Conservation (phyloP, 169 alveolate species). For the Plasmodium coatneyi region DNA sequence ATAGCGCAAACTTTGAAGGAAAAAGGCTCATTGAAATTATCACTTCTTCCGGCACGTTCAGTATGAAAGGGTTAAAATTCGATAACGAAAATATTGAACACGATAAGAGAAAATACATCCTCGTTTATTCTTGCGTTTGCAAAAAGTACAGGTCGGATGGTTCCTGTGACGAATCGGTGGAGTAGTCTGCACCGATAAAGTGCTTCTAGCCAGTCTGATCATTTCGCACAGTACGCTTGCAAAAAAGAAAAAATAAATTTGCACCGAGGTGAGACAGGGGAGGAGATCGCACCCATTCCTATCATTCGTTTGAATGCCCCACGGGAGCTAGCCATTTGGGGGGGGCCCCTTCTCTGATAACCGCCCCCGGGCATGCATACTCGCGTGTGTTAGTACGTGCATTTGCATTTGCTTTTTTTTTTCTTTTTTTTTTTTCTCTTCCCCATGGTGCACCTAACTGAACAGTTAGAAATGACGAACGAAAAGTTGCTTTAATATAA, state of each 20-base stretch:
- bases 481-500: neutral
- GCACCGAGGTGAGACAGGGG: neutral
- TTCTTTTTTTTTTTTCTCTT: neutral
- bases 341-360: neutral
- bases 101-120: neutral
- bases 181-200: neutral
- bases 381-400: neutral
- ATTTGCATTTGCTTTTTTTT: neutral
- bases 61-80: neutral
- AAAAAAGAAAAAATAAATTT: neutral
- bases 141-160: conserved; percentile 19
- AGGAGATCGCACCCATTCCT: neutral
- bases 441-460: neutral
- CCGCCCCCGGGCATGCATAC: neutral
- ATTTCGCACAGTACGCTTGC: neutral
- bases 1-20: conserved; percentile 1
- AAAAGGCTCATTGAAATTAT: neutral
- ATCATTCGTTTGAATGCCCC: neutral
- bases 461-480: neutral
- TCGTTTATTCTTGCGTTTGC: conserved; percentile 33
- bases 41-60: too few species aligned
- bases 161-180: conserved; percentile 39
- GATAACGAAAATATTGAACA: neutral
- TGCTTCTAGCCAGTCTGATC: neutral
- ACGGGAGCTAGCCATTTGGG: neutral